Evolutionary conservation across 805 yeast genomes (phyloP).

Genomic region (Candida silvicultrix): DNA sequence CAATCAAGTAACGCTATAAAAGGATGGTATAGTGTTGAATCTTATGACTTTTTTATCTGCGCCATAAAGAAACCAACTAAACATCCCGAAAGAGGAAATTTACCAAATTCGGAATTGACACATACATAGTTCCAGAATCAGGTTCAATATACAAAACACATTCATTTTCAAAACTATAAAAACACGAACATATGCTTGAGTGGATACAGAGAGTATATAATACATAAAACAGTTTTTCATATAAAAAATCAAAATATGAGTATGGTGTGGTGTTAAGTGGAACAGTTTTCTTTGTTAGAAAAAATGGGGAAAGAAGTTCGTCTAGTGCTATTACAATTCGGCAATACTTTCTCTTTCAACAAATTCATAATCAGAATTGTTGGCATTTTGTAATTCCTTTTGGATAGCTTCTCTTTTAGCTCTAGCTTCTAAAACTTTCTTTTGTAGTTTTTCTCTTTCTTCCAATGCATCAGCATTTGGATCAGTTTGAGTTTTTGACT

Average conservation of each 20-base stretch:
- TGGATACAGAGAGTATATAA: background rate
- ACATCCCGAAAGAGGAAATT: too few species aligned
- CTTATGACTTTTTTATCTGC: too few species aligned
- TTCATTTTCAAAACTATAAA: too few species aligned
- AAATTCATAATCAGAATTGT: conserved; percentile 9
- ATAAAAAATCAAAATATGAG: too few species aligned
- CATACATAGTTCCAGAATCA: background rate
- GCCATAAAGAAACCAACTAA: too few species aligned
- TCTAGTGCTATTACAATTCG: conserved; percentile 3
- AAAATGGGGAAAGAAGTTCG: too few species aligned
- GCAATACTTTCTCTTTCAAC: conserved; percentile 14
- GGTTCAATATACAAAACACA: background rate
- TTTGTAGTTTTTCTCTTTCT: conserved; percentile 9
- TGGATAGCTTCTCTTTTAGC: conserved; percentile 13
- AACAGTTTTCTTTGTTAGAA: too few species aligned
- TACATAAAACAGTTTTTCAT: background rate
- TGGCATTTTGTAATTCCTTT: conserved; percentile 9
- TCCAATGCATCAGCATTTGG: background rate
- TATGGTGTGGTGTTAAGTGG: too few species aligned
- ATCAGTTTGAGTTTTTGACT: background rate
- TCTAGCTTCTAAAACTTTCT: conserved; percentile 15
- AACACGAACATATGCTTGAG: too few species aligned
- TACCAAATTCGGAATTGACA: too few species aligned
- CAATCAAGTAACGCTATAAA: too few species aligned
- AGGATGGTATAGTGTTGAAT: too few species aligned